Conservation (phyloP, 495 filamentous ascomycete genomes). For the Beverwykella pulmonaria region DNA sequence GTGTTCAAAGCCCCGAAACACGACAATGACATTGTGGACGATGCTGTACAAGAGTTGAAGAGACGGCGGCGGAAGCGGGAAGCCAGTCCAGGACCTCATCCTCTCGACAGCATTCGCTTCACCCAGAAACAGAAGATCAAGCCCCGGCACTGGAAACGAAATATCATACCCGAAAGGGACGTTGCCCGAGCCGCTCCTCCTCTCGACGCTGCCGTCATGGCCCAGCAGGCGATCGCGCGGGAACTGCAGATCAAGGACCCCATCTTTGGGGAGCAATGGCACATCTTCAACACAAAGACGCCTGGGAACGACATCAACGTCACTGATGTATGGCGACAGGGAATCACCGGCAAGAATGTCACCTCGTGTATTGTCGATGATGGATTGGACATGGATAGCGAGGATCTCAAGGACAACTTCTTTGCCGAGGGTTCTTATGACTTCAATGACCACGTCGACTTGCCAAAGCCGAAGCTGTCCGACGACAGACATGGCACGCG, state of each 20-base stretch:
- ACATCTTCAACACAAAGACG: slow-evolving; percentile 82
- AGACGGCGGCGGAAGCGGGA: slow-evolving; percentile 63
- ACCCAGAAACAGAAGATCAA: slow-evolving; percentile 79
- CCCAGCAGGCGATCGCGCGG: slow-evolving; percentile 63
- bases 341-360: slow-evolving; percentile 87
- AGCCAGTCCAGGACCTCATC: slow-evolving; percentile 53
- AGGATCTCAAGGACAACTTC: slow-evolving; percentile 89
- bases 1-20: slow-evolving; percentile 73
- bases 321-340: slow-evolving; percentile 84
- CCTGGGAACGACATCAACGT: slow-evolving; percentile 92
- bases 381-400: slow-evolving; percentile 94
- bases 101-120: slow-evolving; percentile 73
- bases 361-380: slow-evolving; percentile 95
- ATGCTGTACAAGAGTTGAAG: slow-evolving; percentile 60
- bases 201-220: slow-evolving; percentile 52
- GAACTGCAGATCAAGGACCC: slow-evolving; percentile 79
- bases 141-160: slow-evolving; percentile 74
- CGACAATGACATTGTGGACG: slow-evolving; percentile 63
- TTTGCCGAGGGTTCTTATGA: slow-evolving; percentile 91
- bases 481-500: slow-evolving; percentile 92
- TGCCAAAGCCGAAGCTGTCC: slow-evolving; percentile 74
- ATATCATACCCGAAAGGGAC: slow-evolving; percentile 50
- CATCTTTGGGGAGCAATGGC: slow-evolving; percentile 93
- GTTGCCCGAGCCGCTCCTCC: slow-evolving; percentile 21
- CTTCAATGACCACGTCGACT: slow-evolving; percentile 80